Evolutionary conservation across 805 yeast genomes (phyloP), one percentile per base, ranked within the genome.

Genomic region (Kazachstania viticola): DNA sequence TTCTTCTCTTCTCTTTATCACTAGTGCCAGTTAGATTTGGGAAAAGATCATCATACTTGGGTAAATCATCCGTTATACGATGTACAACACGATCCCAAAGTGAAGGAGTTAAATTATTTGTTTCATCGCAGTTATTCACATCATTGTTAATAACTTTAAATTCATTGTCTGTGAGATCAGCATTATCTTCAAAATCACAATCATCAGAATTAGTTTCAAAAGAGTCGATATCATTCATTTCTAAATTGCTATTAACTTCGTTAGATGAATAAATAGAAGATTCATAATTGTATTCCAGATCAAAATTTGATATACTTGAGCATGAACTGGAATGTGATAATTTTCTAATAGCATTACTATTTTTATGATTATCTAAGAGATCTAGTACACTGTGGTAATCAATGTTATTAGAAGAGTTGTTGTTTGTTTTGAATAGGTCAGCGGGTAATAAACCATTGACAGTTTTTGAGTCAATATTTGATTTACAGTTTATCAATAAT

Each of bases 11-110:
- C 9, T 29, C 28, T 12, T 14, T 27, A 14, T 19, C 32, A 4
- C 14, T 25, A 4, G 13, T 11, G 1, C n/a, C 14, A 17, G 6
- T 14, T 17, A 5, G 19, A 14, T 26, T 35, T 17, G 91, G 93
- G 62, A 73, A 80, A 25, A 80, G 62, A 37, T 80, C 93, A 44
- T 79, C 82, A 48, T 80, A 80, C 14, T 72, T 66, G 3, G 93
- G 93, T 41, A 80, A 64, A 14, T 59, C 66, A 17, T 72, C 76
- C 30, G 48, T 47, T 32, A 60, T 45, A 14, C 53, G 61, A 32
- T 45, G 57, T 30, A 59, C 39, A 40, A 61, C 52, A 35, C 61
- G 58, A 35, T 52, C 58, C 60, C 65, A 56, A 25, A 60, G 32
- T 1, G 65, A 58, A 34, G 40, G 25, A 9, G 27, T 15, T 9